Evolutionary conservation across 345 rosid genomes (phyloP).

Genomic region (Euphorbia tirucalli): DNA sequence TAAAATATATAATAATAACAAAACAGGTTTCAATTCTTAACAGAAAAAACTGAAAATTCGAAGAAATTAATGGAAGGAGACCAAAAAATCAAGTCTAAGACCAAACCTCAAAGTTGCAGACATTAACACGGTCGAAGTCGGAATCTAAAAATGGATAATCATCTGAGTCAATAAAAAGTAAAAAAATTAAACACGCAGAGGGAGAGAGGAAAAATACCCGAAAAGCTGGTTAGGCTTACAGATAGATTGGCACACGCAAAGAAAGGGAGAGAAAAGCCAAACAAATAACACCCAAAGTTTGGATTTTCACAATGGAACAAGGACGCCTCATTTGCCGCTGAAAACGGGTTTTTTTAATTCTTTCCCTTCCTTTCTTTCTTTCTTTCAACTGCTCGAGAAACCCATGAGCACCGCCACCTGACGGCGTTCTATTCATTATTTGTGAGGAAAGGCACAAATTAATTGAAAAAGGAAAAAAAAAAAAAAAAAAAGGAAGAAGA

Average conservation of each 20-base stretch:
- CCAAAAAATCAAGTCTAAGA: neutral
- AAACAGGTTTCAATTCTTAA: too few relatives aligned
- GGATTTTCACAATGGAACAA: neutral
- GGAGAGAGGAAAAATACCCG: too few relatives aligned
- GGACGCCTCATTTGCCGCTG: constrained; percentile 25
- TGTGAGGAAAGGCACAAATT: neutral
- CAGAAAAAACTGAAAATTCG: too few relatives aligned
- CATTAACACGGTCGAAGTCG: neutral
- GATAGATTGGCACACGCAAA: neutral
- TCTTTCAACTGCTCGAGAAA: neutral
- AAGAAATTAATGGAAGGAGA: too few relatives aligned
- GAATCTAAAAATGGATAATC: neutral
- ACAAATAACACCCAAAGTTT: neutral
- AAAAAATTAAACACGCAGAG: too few relatives aligned
- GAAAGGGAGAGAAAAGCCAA: neutral
- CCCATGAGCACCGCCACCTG: constrained; percentile 1
- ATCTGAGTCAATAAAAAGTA: neutral
- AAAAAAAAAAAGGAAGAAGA: neutral
- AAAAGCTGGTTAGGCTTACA: neutral
- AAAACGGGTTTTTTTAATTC: constrained; percentile 22
- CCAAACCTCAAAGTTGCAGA: neutral
- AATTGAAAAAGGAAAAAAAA: neutral
- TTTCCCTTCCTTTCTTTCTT: neutral
- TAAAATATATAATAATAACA: too few relatives aligned
- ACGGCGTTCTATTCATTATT: too few relatives aligned